Evolutionary conservation across 306 rosid genomes (phyloP).

Genomic region (Glycyrrhiza uralensis): DNA sequence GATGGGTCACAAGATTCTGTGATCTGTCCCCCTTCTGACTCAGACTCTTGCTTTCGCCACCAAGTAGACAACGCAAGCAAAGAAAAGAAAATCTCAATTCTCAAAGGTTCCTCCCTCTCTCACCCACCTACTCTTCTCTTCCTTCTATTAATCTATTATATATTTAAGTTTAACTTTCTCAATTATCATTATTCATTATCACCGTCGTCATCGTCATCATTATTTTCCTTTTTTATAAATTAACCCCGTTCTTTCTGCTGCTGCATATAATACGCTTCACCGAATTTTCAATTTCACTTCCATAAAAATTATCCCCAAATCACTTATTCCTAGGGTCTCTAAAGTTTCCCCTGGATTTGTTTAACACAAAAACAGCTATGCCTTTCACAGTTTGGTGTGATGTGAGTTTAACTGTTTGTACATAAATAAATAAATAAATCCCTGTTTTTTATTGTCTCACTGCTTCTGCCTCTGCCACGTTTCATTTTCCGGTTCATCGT

Average conservation of each 20-base stretch:
- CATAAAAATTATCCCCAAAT: background rate
- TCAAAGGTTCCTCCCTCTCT: background rate
- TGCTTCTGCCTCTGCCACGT: too few species aligned
- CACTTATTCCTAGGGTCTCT: slow-evolving; percentile 5
- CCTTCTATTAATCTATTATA: too few species aligned
- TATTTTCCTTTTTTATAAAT: too few species aligned
- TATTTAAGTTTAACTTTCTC: background rate
- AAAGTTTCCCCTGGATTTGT: background rate
- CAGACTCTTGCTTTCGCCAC: background rate
- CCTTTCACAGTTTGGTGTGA: background rate
- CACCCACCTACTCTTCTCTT: background rate
- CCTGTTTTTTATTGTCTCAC: too few species aligned
- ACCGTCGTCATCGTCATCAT: background rate
- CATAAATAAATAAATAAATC: background rate
- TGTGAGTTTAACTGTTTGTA: background rate
- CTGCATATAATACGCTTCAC: background rate
- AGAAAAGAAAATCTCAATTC: background rate
- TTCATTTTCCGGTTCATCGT: too few species aligned
- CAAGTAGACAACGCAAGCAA: background rate
- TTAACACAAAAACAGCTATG: background rate
- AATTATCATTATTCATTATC: background rate
- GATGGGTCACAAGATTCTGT: background rate
- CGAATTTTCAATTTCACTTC: background rate
- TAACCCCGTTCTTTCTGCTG: background rate
- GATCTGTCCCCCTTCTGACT: background rate